Percentiles rank a stretch among this genome's conserved stretches.
These are phyloP conservation scores for Trypanosoma cruzi DNA, from an alignment of 208 protist genomes.

Conservation along the genomic window DNA sequence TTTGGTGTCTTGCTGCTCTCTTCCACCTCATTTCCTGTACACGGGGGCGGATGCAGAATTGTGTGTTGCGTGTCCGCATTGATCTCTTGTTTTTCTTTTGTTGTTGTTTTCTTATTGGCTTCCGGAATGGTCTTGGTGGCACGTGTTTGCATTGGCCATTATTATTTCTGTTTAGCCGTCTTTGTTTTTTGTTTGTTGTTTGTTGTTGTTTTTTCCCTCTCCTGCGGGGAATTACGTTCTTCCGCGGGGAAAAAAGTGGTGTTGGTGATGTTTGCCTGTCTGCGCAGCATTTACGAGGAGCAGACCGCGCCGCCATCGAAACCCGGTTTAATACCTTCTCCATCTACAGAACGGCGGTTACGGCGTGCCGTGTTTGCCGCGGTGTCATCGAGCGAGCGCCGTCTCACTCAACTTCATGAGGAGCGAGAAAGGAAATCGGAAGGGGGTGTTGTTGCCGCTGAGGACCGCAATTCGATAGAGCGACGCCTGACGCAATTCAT, in stretches of 20 bases:
- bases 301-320: constrained; percentile 4
- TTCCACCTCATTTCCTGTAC: neutral
- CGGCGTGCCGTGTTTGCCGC: constrained; percentile 15
- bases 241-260: neutral
- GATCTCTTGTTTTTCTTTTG: neutral
- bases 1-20: no score
- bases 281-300: constrained; percentile 33
- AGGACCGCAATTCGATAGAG: neutral
- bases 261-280: constrained; percentile 8
- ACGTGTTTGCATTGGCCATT: neutral
- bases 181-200: neutral
- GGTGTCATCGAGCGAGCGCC: constrained; percentile 14
- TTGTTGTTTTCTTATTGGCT: constrained; percentile 4
- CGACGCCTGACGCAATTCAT: constrained; percentile 11
- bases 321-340: neutral
- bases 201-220: constrained; percentile 10
- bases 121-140: no score
- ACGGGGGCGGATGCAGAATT: no score
- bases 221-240: neutral
- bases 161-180: neutral
- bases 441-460: neutral
- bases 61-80: no score
- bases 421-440: neutral
- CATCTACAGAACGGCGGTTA: neutral
- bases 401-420: constrained; percentile 10